Percentiles rank a stretch among this genome's conserved stretches.
These are phyloP conservation scores for Cryptosporidium parvum DNA, from an alignment of 169 alveolate species.

Conservation along the genomic window DNA sequence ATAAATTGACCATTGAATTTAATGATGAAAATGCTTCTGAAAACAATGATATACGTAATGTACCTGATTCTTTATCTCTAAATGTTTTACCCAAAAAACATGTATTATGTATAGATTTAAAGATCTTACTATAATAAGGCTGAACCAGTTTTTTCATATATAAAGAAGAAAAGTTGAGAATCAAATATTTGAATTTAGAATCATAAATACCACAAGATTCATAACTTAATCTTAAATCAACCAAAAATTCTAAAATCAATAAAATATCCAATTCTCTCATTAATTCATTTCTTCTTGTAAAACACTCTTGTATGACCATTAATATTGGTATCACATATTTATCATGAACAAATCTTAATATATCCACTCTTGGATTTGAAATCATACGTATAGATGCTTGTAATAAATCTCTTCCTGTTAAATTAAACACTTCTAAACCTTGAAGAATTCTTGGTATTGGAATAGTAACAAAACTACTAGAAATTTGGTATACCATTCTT, in stretches of 20 bases:
- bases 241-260: slow-evolving; percentile 35
- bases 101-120: slow-evolving; percentile 19
- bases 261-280: slow-evolving; percentile 38
- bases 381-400: slow-evolving; percentile 46
- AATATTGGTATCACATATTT: slow-evolving; percentile 39
- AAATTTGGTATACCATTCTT: slow-evolving; percentile 4
- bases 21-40: slow-evolving; percentile 20
- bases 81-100: slow-evolving; percentile 53
- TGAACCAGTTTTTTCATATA: slow-evolving; percentile 28
- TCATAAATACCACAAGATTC: slow-evolving; percentile 68
- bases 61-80: slow-evolving; percentile 70
- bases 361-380: slow-evolving; percentile 51
- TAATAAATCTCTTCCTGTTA: slow-evolving; percentile 36
- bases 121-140: slow-evolving; percentile 29
- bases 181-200: slow-evolving; percentile 47
- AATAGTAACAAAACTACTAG: slow-evolving; percentile 27
- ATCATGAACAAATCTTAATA: slow-evolving; percentile 49
- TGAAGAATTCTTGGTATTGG: slow-evolving; percentile 46
- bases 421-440: slow-evolving; percentile 52
- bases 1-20: slow-evolving; percentile 22
- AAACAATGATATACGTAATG: slow-evolving; percentile 30
- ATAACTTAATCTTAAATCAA: slow-evolving; percentile 19
- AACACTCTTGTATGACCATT: slow-evolving; percentile 24
- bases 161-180: slow-evolving; percentile 10
- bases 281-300: slow-evolving; percentile 1